phyloP scores from a whole-genome alignment of 192 early-diverging fungal genomes.

The Gorgonomyces haynaldii region DNA sequence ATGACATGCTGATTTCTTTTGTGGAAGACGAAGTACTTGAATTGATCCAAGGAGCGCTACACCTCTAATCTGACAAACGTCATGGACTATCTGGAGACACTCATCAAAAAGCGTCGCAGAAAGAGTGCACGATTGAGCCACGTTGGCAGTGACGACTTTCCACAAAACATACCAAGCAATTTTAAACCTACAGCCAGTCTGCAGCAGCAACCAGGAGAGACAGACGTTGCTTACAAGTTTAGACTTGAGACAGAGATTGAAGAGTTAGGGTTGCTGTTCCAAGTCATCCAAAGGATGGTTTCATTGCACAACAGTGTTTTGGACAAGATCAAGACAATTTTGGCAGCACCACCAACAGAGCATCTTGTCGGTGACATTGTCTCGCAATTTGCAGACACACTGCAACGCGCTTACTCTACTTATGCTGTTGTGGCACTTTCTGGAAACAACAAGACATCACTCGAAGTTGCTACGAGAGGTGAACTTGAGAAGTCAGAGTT shows the following conservation, averaged over 20 bases:
- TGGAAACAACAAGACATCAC: background rate
- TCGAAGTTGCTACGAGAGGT: background rate
- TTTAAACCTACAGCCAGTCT: conserved; percentile 1
- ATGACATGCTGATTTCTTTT: too few relatives aligned
- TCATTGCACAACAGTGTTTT: background rate
- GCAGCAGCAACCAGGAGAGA: background rate
- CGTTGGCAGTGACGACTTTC: background rate
- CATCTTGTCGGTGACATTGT: background rate
- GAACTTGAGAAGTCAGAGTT: conserved; percentile 9
- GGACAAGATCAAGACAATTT: background rate
- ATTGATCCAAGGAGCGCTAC: background rate
- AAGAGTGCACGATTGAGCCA: background rate
- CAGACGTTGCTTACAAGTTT: conserved; percentile 10
- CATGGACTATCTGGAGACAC: conserved; percentile 1
- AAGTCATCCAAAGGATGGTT: conserved; percentile 9
- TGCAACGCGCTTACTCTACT: conserved; percentile 5
- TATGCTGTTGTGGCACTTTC: conserved; percentile 10
- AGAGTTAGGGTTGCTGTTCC: background rate
- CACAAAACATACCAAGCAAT: conserved; percentile 6
- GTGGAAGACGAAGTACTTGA: too few relatives aligned
- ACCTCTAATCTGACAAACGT: conserved; percentile 3
- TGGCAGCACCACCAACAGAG: too few relatives aligned
- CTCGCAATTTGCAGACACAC: background rate
- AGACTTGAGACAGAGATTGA: conserved; percentile 9
- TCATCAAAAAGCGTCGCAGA: conserved; percentile 6